Evolutionary conservation across 768 basidiomycete genomes (phyloP), one percentile per base, ranked within the genome.

Genomic region (Leccinum ochraceum): DNA sequence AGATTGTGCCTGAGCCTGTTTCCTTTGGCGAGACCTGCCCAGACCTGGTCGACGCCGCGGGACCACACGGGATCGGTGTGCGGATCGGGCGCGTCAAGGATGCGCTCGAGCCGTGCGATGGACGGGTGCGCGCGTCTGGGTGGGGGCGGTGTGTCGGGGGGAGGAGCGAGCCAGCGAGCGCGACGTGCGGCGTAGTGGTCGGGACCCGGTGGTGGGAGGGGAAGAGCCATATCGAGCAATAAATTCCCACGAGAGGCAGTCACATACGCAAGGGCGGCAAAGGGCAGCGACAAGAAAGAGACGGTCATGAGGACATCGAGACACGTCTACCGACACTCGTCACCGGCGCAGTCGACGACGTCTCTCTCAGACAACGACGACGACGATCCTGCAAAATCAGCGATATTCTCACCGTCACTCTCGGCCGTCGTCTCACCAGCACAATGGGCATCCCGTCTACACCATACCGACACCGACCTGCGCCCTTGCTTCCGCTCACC

Each of bases 351-450:
- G 64, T 91, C 90, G 5, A 84, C 81, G 9, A 90, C 87, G n/a
- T 91, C 90, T 17, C 79, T 91, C 63, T 91, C 89, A 36, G 89
- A 89, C 75, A 84, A 86, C 63, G 85, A 88, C 71, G 81, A 82
- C 63, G 86, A 89, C 69, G 86, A 88, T 70, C 83, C 81, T 39
- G 79, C 79, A 52, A 81, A 80, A 60, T 82, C 81, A 46, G 60
- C 73, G 37, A 78, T 80, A 36, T 78, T 77, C 60, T 74, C 69
- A 24, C 66, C 64, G 58, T 67, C 70, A 9, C 76, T 77, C 58
- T 68, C 74, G 55, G 74, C 81, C 56, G 75, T 78, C 53, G 74
- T 79, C 26, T 81, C 85, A 2, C 88, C 88, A n/a, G 89, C 88
- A 30, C 88, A 86, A 72, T 90, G 88, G 88, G 60, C 73, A 9